A percentile compares a stretch with the other conserved stretches of the same genome.
These are phyloP conservation scores for Penicillium egyptiacum DNA, from an alignment of 495 filamentous ascomycete genomes.

Conservation along the genomic window DNA sequence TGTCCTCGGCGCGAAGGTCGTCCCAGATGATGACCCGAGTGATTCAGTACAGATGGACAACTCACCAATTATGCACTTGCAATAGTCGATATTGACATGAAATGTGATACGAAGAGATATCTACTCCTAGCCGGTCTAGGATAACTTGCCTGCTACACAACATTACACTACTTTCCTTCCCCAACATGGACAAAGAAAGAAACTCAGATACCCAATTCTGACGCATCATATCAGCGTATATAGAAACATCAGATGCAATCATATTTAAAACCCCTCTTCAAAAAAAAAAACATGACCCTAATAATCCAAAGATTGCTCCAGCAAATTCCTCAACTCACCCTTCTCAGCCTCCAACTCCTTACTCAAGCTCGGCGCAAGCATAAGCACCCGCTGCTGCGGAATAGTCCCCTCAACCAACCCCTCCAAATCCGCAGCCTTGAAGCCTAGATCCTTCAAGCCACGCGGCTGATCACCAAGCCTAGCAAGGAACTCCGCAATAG, in stretches of 20 bases:
- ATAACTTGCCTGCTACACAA: neutral
- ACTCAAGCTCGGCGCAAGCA: slow-evolving; percentile 82
- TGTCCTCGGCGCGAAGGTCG: slow-evolving; percentile 26
- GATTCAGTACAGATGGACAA: neutral
- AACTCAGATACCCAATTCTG: neutral
- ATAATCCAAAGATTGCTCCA: slow-evolving; percentile 68
- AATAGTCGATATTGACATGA: neutral
- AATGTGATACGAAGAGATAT: neutral
- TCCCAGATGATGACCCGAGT: neutral
- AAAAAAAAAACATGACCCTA: slow-evolving; percentile 13
- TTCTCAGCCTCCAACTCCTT: slow-evolving; percentile 62
- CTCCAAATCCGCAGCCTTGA: slow-evolving; percentile 69
- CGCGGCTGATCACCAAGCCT: slow-evolving; percentile 86
- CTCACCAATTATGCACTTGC: neutral
- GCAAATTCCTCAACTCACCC: slow-evolving; percentile 61
- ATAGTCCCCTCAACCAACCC: slow-evolving; percentile 89
- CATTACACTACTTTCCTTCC: neutral
- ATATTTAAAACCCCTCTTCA: neutral
- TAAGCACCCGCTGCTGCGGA: slow-evolving; percentile 84
- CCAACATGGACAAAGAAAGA: neutral
- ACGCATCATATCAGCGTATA: neutral
- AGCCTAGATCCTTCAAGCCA: slow-evolving; percentile 82
- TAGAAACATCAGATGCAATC: neutral
- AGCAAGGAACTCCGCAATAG: slow-evolving; percentile 73
- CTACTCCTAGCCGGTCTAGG: slow-evolving; percentile 4